Evolutionary conservation across 192 early-diverging fungal species (phyloP), one percentile per base, ranked within the genome.

Genomic region (Spinellus fusiger): DNA sequence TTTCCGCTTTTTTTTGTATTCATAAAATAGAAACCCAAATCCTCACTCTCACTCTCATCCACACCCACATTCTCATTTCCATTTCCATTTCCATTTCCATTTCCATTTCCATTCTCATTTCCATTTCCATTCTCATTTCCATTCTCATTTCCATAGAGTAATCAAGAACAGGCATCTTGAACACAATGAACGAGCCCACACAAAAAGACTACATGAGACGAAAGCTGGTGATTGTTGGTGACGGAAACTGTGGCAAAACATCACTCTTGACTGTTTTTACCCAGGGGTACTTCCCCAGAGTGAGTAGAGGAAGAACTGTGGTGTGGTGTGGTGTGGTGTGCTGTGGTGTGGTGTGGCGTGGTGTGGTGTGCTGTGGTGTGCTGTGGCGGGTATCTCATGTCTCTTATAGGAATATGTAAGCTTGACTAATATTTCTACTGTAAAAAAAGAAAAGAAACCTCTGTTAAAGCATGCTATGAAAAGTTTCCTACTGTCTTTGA

Each of bases 221-320:
- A 53, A 70, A 70, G 33, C 52, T 70, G 15, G 68, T 70, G 23
- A 62, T 70, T 25, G 64, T 71, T 9, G 89, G 89, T 23, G 89
- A 91, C 62, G 89, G 89, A 66, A 86, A 88, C 44, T 89, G 89
- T 62, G 89, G 90, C 26, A 92, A 92, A 65, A 92, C 89, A 20
- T 89, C 80, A 25, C 65, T 91, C 51, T 77, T 91, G 31, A 86
- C 81, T 35, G 87, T 89, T 12, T 91, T 87, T 61, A 84, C 84
- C n/a, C 78, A 86, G 48, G 87, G 86, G 56, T 73, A 77, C 46
- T 92, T 92, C 66, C 93, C 93, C 54, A 86, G 88, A 84, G 92
- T 94, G 77, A 64, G 78, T 75, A 7, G n/a, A 44, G 18, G 2
- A 44, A 34, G n/a, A 23, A 50, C 49, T 20, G 26, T 22, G 18